phyloP scores from a whole-genome alignment of 768 basidiomycete species.

The Lentinula detonsa region DNA sequence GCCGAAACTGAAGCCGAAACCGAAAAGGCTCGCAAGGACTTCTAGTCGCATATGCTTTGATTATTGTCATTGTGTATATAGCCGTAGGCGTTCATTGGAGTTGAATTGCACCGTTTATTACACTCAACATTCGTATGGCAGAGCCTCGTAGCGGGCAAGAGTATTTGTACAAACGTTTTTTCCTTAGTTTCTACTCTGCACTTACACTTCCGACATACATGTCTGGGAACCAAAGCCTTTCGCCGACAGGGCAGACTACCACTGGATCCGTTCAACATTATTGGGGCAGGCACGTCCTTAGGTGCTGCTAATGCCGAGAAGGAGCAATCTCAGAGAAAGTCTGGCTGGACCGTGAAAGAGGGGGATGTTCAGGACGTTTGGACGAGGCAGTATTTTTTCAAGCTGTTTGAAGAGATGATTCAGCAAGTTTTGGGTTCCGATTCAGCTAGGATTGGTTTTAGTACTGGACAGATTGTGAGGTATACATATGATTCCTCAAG shows the following conservation, averaged over 20 bases:
- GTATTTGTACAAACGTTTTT: background rate
- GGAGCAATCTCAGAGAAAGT: background rate
- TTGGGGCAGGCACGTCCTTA: background rate
- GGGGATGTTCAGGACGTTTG: background rate
- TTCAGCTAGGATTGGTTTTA: no score
- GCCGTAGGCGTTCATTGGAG: no score
- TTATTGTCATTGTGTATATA: no score
- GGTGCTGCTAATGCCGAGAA: background rate
- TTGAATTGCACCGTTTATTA: background rate
- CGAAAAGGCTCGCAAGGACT: no score
- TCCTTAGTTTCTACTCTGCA: background rate
- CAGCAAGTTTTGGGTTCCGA: no score
- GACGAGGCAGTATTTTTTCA: background rate
- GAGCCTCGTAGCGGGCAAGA: background rate
- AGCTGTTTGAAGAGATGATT: no score
- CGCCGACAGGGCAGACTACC: slow-evolving; percentile 2
- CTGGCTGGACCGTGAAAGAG: background rate
- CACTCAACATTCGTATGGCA: background rate
- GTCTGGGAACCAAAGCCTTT: background rate
- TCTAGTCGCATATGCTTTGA: no score
- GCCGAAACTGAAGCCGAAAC: no score
- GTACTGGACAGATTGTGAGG: no score
- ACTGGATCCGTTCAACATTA: background rate
- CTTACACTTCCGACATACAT: background rate
- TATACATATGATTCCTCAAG: no score